Base-by-base conservation (phyloP, 2,329 filamentous ascomycete genomes). In the Claviceps maximensis region DNA sequence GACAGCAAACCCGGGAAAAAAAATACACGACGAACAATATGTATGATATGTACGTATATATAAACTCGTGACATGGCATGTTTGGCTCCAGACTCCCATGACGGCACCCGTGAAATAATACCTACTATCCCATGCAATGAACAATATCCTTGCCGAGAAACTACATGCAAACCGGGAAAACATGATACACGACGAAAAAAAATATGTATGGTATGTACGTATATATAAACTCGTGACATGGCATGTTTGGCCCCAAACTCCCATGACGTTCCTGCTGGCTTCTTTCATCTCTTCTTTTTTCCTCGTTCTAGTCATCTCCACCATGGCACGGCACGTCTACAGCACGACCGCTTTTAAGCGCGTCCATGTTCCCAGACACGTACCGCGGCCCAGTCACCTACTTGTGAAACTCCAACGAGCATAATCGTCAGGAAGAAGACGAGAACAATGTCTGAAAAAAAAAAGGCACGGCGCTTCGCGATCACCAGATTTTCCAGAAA, bases 311-410 rank as follows among this genome's bases (percentile, higher is more conserved):
- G 19, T 31, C 42, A 47, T 49, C 36, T 15, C 23, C 5, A 23
- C 21, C 41, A 25, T 23, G 9, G 9, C n/a, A 40, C 51, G 49
- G 47, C 31, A 25, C 23, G 31, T 53, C 48, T 42, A 36, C 21
- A 38, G 49, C 29, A 51, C 27, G 36, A 49, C 48, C 38, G 17
- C 38, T 27, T 45, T 51, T 42, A 12, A n/a, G 8, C 29, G 19
- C 40, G 31, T 50, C 27, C 27, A 38, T 33, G 17, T 44, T 41
- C 55, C 55, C 19, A 51, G 58, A 56, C 54, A 57, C 29, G 50
- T 33, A 36, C 49, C 42, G 48, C 46, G 31, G 42, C 50, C 46
- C 49, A 19, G 42, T 52, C 50, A 44, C 36, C 40, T 10, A 21
- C n/a, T 19, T 36, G 7, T 36, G 33, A 36, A 3, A 7, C 33